Evolutionary conservation across 2,329 filamentous ascomycete genomes (phyloP).

Genomic region (Talaromyces sp.): DNA sequence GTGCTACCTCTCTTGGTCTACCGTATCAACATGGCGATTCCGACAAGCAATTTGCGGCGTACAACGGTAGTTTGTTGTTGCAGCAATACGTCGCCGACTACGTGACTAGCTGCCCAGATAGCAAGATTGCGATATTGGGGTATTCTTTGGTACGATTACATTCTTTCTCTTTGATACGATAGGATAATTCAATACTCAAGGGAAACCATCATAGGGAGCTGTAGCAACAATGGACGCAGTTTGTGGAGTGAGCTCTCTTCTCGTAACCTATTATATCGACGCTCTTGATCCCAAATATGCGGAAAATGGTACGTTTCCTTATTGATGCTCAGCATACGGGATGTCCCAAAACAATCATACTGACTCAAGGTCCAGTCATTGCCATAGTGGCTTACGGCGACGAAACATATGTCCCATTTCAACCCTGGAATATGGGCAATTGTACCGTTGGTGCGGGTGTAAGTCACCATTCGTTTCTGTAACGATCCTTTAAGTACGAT

Average conservation of each 20-base stretch:
- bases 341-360: not conserved
- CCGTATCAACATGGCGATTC: constrained; percentile 23
- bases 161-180: not conserved
- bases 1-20: constrained; percentile 23
- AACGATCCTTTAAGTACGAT: not conserved
- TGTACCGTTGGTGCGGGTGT: not conserved
- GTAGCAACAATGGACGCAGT: constrained; percentile 25
- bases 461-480: not conserved
- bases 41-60: constrained; percentile 21
- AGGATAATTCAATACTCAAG: not conserved
- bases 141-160: constrained; percentile 21
- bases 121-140: constrained; percentile 24
- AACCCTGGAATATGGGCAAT: not conserved
- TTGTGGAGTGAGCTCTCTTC: constrained; percentile 24
- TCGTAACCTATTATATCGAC: constrained; percentile 8
- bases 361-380: not conserved
- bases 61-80: constrained; percentile 22
- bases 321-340: not conserved
- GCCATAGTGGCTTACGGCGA: not conserved
- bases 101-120: constrained; percentile 22
- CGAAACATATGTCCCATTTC: not conserved
- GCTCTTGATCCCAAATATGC: not conserved
- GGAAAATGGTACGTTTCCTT: not conserved
- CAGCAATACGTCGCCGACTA: constrained; percentile 25
- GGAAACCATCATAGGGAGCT: constrained; percentile 20